Evolutionary conservation across 2,329 filamentous ascomycete genomes (phyloP).

Genomic region (Cadophora sp.): DNA sequence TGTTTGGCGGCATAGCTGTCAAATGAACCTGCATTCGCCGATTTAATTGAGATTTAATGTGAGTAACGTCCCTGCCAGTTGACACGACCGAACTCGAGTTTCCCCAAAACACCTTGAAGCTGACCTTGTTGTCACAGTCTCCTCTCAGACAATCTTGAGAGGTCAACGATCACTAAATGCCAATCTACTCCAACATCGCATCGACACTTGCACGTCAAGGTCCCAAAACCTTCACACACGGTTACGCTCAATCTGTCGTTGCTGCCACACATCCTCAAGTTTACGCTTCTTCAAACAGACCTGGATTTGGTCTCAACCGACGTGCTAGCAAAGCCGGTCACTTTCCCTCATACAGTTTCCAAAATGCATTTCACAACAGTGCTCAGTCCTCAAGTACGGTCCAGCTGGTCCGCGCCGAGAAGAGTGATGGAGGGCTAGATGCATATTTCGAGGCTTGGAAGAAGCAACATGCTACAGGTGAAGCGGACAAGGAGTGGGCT

Average conservation of each 20-base stretch:
- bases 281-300: slow-evolving; percentile 73
- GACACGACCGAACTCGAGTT: background rate
- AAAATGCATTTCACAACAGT: slow-evolving; percentile 75
- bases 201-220: slow-evolving; percentile 93
- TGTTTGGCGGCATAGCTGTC: slow-evolving; percentile 92
- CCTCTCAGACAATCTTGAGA: slow-evolving; percentile 60
- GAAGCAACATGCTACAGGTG: slow-evolving; percentile 71
- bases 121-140: slow-evolving; percentile 36
- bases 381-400: slow-evolving; percentile 48
- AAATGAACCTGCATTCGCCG: slow-evolving; percentile 91
- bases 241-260: slow-evolving; percentile 97
- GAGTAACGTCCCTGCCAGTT: slow-evolving; percentile 19
- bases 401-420: slow-evolving; percentile 62
- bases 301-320: slow-evolving; percentile 64
- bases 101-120: slow-evolving; percentile 8
- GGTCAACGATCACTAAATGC: slow-evolving; percentile 84
- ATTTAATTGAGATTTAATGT: slow-evolving; percentile 41
- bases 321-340: slow-evolving; percentile 55
- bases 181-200: slow-evolving; percentile 72
- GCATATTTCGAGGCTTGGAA: slow-evolving; percentile 93
- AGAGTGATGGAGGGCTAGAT: slow-evolving; percentile 73
- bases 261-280: slow-evolving; percentile 88
- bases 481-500: slow-evolving; percentile 82
- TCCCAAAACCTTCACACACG: slow-evolving; percentile 96
- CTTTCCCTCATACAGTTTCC: slow-evolving; percentile 66